Conservation (phyloP, 352 stramenopile species). For the Phytophthora constricta region DNA sequence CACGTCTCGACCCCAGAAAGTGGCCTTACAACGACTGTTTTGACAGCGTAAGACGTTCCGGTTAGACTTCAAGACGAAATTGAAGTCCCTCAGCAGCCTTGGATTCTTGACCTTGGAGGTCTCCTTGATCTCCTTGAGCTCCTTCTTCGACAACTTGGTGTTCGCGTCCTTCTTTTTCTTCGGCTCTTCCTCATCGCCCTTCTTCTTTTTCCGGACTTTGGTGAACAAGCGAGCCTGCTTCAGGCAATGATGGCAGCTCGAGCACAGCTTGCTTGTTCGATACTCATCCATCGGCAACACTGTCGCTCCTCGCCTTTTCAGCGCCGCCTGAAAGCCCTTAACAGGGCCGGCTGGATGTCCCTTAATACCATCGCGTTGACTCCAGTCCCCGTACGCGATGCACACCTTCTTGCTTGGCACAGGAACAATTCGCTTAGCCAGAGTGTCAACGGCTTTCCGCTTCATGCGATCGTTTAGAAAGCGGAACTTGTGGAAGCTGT, state of each 20-base stretch:
- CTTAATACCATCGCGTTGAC: conserved; percentile 14
- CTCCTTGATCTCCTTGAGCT: conserved; percentile 11
- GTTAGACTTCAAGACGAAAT: conserved; percentile 20
- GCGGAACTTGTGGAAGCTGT: neutral
- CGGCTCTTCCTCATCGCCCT: neutral
- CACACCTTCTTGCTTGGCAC: conserved; percentile 2
- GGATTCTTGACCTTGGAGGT: conserved; percentile 1
- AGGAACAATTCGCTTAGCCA: conserved; percentile 10
- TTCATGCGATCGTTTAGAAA: conserved; percentile 4
- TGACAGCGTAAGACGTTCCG: conserved; percentile 22
- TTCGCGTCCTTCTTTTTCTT: neutral
- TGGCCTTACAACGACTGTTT: conserved; percentile 20
- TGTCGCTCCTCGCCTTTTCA: conserved; percentile 16
- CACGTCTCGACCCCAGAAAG: conserved; percentile 1
- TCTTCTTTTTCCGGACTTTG: neutral
- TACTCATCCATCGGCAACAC: conserved; percentile 21
- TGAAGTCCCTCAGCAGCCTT: conserved; percentile 1
- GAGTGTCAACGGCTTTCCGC: conserved; percentile 3
- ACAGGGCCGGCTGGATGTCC: conserved; percentile 10
- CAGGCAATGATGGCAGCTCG: conserved; percentile 10
- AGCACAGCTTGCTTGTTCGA: conserved; percentile 21
- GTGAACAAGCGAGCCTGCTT: conserved; percentile 2
- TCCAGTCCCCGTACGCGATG: conserved; percentile 20
- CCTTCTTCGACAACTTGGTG: conserved; percentile 2
- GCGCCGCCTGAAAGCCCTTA: conserved; percentile 13